These are phyloP conservation scores for Phytophthora pisi DNA, from an alignment of 352 stramenopile genomes.

Conservation along the genomic window DNA sequence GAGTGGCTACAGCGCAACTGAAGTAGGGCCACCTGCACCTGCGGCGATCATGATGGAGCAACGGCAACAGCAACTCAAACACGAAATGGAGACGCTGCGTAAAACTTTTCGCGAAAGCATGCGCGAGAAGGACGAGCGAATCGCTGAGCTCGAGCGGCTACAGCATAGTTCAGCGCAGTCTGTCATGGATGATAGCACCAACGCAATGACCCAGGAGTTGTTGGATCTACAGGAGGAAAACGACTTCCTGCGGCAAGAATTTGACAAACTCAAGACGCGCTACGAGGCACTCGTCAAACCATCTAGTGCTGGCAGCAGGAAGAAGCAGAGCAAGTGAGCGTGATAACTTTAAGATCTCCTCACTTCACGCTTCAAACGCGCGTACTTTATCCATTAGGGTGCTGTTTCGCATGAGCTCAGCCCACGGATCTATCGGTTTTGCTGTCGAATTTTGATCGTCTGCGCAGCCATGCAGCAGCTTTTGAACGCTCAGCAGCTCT, in stretches of 20 bases:
- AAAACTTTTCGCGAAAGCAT: conserved; percentile 61
- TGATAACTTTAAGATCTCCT: neutral
- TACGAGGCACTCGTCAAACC: conserved; percentile 51
- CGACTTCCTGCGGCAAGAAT: conserved; percentile 64
- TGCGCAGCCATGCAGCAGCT: conserved; percentile 46
- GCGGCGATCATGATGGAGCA: conserved; percentile 25
- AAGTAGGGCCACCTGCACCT: conserved; percentile 10
- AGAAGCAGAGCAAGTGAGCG: conserved; percentile 5
- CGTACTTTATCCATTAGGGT: conserved; percentile 57
- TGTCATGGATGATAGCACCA: conserved; percentile 6
- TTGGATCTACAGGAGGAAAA: conserved; percentile 74
- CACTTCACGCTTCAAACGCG: conserved; percentile 20
- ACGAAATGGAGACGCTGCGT: conserved; percentile 48
- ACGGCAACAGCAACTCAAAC: conserved; percentile 34
- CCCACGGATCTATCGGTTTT: conserved; percentile 25
- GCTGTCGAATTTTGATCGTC: conserved; percentile 8
- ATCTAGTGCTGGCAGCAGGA: neutral
- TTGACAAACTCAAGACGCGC: conserved; percentile 66
- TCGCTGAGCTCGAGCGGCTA: conserved; percentile 49
- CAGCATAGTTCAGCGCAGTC: conserved; percentile 10
- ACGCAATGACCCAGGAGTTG: conserved; percentile 40
- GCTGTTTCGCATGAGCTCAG: conserved; percentile 22
- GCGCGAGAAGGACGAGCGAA: conserved; percentile 65
- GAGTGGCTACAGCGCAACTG: neutral
- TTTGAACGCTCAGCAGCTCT: conserved; percentile 55